Evolutionary conservation across 345 rosid genomes (phyloP), one percentile per base, ranked within the genome.

Genomic region (Lumnitzera littorea): DNA sequence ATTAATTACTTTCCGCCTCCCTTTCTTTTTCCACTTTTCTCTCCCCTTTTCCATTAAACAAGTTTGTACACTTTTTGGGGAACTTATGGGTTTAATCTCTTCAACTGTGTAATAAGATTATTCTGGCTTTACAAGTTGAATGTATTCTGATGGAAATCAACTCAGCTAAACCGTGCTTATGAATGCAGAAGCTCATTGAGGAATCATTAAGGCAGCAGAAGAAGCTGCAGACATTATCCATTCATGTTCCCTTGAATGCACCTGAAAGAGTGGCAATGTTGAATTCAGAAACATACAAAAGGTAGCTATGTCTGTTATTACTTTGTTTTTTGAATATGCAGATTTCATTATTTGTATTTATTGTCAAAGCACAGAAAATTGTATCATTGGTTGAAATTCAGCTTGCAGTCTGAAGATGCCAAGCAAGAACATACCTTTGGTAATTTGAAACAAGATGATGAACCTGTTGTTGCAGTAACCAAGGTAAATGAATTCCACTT

Each of bases 131-230:
- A 17, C 2, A 48, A 20, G 15, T 3, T 15, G 41, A 5, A 15
- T 54, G 14, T 3, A 41, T 41, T 31, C 24, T 62, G 54, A 51
- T 25, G 3, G 9, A 12, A 53, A 10, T 59, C 54, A 50, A 17
- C 46, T 60, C n/a, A 14, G 23, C 20, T 29, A 17, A 57, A 54
- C 57, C 59, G 41, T 50, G 43, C 43, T 36, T 50, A 43, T 57
- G 16, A 46, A 70, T 67, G 79, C 83, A 91, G 96, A 88, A 81
- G 76, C 86, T 84, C 46, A 84, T 90, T 0, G 84, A 82, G 51
- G 91, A 82, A 17, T 82, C 95, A 4, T 54, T 86, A 56, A 57
- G 68, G 69, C 99, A 94, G 74, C 90, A 86, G 74, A 81, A 48
- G 84, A 87, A 65, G 66, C 70, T 90, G 84, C 88, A 87, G 74